Percentiles rank a stretch among this genome's conserved stretches.
These are phyloP conservation scores for Dacryopinax spathularia DNA, from an alignment of 768 basidiomycete genomes.

Conservation along the genomic window DNA sequence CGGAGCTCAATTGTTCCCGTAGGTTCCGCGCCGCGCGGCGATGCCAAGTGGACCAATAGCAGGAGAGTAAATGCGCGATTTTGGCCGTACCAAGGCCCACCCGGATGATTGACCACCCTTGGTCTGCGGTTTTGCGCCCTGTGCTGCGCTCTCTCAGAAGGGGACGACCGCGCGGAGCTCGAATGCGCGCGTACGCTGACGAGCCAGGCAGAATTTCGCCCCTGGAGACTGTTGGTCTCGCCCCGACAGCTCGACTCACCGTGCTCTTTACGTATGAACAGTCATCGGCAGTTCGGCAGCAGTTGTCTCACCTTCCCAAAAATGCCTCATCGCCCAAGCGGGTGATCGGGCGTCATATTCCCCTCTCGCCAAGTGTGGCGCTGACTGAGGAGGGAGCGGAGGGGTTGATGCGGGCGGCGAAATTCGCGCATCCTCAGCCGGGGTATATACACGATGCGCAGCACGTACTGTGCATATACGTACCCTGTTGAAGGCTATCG, in stretches of 20 bases:
- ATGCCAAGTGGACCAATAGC: neutral
- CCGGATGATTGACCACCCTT: neutral
- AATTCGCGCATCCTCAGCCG: neutral
- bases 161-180: neutral
- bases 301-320: neutral
- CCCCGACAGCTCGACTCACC: too few relatives aligned
- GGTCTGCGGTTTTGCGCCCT: too few relatives aligned
- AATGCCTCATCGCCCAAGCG: neutral
- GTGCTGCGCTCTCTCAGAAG: neutral
- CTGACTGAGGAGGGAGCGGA: neutral
- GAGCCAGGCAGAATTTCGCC: too few relatives aligned
- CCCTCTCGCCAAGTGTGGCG: neutral
- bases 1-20: neutral
- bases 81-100: neutral
- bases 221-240: too few relatives aligned
- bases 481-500: too few relatives aligned
- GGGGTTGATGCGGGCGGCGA: neutral
- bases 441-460: neutral
- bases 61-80: neutral
- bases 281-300: too few relatives aligned
- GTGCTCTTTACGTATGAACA: too few relatives aligned
- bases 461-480: too few relatives aligned
- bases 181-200: neutral
- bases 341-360: neutral
- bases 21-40: neutral